Evolutionary conservation across 441 rosid species (phyloP), one percentile per base, ranked within the genome.

Genomic region (Mallotus repandus): DNA sequence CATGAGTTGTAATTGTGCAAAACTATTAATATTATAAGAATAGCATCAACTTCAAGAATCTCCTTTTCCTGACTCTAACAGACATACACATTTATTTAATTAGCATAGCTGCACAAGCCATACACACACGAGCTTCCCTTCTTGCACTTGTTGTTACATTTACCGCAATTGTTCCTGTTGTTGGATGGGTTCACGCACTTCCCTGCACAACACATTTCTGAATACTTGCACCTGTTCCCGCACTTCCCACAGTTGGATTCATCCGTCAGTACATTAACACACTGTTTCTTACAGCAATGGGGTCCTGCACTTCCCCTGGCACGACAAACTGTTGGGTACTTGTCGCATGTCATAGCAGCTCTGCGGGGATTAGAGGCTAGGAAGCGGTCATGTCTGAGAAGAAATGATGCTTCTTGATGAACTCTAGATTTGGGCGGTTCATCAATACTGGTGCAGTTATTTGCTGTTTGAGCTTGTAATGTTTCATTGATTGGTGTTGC

Each of bases 81-180:
- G 41, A 35, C 4, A 35, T 4, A 35, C 41, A 35, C 41, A 35
- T 35, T 35, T 35, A 35, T 54, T n/a, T 69, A 80, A 35, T 35
- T 35, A 46, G 84, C 84, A 64, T 81, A 77, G 59, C 56, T 81
- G 64, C 84, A 77, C 78, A 81, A 69, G 61, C 84, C 82, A 62
- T 73, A 70, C 50, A 63, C 77, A 16, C 83, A 75, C 9, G 38
- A 68, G 10, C 67, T 60, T 21, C 80, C 74, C 18, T 66, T 74
- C 46, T 68, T 68, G 84, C 80, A 83, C 68, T 55, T 67, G 7
- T 71, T 73, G 45, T 71, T 67, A 60, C 86, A 80, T 2, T 72
- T 76, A 8, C 86, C 82, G 18, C 81, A 76, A 9, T 79, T 38
- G 63, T 62, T 73, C 15, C 32, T 61, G 49, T 83, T 81, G 21